phyloP scores from a whole-genome alignment of 1,139 yeast species.

The Yamadazyma dushanensis region DNA sequence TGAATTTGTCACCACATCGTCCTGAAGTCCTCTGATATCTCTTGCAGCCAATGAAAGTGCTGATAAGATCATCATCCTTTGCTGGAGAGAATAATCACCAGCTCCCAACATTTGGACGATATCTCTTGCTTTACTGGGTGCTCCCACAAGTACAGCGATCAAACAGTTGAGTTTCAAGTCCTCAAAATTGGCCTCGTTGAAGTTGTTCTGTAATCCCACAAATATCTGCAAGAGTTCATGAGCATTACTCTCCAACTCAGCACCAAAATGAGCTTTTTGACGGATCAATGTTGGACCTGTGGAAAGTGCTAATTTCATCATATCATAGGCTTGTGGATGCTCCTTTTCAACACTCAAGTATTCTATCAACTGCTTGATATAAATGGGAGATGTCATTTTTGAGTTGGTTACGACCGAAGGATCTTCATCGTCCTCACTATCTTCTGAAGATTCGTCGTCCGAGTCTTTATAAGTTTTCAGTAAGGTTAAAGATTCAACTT shows the following conservation, averaged over 20 bases:
- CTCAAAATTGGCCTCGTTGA: conserved; percentile 51
- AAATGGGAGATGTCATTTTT: conserved; percentile 53
- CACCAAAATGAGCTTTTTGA: conserved; percentile 51
- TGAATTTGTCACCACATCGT: conserved; percentile 40
- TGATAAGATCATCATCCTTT: conserved; percentile 55
- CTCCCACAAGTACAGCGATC: conserved; percentile 52
- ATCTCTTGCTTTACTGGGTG: conserved; percentile 40
- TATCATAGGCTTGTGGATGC: conserved; percentile 49
- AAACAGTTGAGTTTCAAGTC: conserved; percentile 48
- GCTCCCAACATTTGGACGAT: conserved; percentile 44
- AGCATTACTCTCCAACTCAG: conserved; percentile 54
- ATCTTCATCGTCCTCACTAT: conserved; percentile 52
- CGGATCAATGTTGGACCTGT: conserved; percentile 56
- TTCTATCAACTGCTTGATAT: conserved; percentile 59
- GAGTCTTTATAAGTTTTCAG: conserved; percentile 15
- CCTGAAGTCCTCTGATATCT: conserved; percentile 58
- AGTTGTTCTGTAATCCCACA: conserved; percentile 50
- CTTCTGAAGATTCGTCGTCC: conserved; percentile 26
- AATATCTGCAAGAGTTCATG: conserved; percentile 45
- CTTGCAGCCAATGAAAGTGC: conserved; percentile 60
- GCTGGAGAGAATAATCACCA: conserved; percentile 70
- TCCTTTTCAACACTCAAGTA: conserved; percentile 49
- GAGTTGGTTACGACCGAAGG: conserved; percentile 39
- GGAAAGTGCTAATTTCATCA: conserved; percentile 49
- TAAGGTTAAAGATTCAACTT: conserved; percentile 10